phyloP scores from a whole-genome alignment of 257 asterid genomes.

The Solanum pennellii region DNA sequence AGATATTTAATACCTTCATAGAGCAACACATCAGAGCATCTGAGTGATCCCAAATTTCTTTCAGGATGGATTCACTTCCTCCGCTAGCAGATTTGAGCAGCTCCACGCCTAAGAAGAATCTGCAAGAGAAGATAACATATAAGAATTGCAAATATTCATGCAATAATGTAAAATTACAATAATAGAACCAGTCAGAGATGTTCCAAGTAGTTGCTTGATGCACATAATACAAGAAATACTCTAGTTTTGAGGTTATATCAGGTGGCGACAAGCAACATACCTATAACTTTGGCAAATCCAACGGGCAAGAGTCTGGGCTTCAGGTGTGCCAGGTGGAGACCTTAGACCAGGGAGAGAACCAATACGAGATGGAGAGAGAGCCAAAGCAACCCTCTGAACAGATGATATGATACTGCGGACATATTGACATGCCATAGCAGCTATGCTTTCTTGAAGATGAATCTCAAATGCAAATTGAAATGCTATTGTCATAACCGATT shows the following conservation, averaged over 20 bases:
- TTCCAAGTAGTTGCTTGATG: background rate
- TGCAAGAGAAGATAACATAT: conserved; percentile 9
- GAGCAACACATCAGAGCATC: conserved; percentile 93
- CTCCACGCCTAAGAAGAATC: conserved; percentile 76
- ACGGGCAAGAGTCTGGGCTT: conserved; percentile 70
- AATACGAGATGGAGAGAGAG: conserved; percentile 69
- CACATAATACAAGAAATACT: background rate
- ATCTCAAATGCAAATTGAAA: conserved; percentile 85
- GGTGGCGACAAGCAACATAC: conserved; percentile 15
- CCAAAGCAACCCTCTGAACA: conserved; percentile 91
- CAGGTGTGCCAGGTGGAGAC: conserved; percentile 75
- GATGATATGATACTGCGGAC: conserved; percentile 83
- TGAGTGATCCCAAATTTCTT: conserved; percentile 83
- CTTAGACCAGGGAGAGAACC: conserved; percentile 38
- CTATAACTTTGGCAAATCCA: conserved; percentile 97
- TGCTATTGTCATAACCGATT: conserved; percentile 94
- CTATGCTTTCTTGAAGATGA: conserved; percentile 75
- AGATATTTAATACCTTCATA: conserved; percentile 39
- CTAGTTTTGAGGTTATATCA: background rate
- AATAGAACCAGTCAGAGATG: background rate
- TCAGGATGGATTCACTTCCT: conserved; percentile 57
- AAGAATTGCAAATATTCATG: background rate
- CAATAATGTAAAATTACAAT: background rate
- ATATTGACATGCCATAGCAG: conserved; percentile 92
- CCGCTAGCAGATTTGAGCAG: conserved; percentile 59